A percentile compares a stretch with the other conserved stretches of the same genome.
Conservation (phyloP, 192 early-diverging fungal genomes). For the Coemansia sp. region DNA sequence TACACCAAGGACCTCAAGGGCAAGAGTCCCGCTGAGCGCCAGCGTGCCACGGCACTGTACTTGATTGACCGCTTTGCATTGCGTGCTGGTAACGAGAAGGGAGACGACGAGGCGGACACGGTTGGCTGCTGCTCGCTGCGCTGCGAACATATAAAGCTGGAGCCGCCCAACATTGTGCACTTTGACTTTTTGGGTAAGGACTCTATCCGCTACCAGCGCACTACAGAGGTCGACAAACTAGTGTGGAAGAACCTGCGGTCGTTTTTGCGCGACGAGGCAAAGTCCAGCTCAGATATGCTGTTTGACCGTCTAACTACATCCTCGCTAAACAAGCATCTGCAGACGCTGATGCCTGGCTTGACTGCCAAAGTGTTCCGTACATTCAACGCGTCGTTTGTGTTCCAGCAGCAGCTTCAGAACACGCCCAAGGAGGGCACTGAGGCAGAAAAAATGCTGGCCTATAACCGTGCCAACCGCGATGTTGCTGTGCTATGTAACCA, state of each 20-base stretch:
- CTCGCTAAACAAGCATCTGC: constrained; percentile 85
- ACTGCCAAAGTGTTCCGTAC: constrained; percentile 99
- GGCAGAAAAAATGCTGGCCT: constrained; percentile 86
- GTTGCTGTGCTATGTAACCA: constrained; percentile 99
- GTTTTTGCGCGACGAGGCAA: constrained; percentile 76
- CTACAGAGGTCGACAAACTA: constrained; percentile 78
- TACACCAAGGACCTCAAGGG: constrained; percentile 80
- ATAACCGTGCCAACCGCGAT: constrained; percentile 92
- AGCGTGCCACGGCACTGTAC: constrained; percentile 92
- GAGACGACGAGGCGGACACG: constrained; percentile 96
- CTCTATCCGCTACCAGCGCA: constrained; percentile 90
- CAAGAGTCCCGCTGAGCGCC: constrained; percentile 77
- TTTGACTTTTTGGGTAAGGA: constrained; percentile 99
- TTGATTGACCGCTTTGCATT: constrained; percentile 92
- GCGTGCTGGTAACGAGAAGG: constrained; percentile 97
- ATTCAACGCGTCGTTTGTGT: constrained; percentile 91
- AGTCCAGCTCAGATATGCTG: constrained; percentile 70
- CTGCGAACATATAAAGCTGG: constrained; percentile 84
- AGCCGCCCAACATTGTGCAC: constrained; percentile 76
- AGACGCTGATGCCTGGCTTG: constrained; percentile 81
- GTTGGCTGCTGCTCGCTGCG: constrained; percentile 98
- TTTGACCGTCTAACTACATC: constrained; percentile 91
- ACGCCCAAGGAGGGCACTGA: constrained; percentile 66
- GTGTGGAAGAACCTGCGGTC: constrained; percentile 92
- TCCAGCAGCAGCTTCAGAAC: constrained; percentile 80